Percentiles rank a stretch among this genome's conserved stretches.
phyloP scores from a whole-genome alignment of 768 basidiomycete genomes.

The Lentinus tigrinus region DNA sequence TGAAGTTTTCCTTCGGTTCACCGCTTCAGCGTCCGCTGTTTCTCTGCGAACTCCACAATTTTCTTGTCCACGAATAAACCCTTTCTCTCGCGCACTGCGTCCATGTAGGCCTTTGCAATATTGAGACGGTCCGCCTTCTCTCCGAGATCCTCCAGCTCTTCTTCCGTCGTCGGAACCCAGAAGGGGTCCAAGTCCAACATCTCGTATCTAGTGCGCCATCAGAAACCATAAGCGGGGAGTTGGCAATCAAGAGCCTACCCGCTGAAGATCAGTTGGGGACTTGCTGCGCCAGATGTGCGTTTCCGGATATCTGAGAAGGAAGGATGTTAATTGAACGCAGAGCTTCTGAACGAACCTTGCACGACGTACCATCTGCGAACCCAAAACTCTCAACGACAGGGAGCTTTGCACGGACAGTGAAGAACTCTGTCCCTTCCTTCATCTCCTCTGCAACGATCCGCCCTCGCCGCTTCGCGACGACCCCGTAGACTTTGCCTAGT shows the following conservation, averaged over 20 bases:
- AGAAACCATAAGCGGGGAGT: constrained; percentile 12
- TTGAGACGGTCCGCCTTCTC: constrained; percentile 94
- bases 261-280: constrained; percentile 94
- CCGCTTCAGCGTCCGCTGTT: constrained; percentile 82
- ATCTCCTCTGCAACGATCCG: constrained; percentile 95
- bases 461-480: constrained; percentile 88
- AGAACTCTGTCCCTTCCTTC: constrained; percentile 96
- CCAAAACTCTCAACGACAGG: constrained; percentile 98
- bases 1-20: constrained; percentile 18
- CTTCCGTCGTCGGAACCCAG: constrained; percentile 97
- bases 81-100: constrained; percentile 85
- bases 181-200: constrained; percentile 92
- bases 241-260: constrained; percentile 55
- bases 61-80: constrained; percentile 96
- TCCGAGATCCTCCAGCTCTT: constrained; percentile 94
- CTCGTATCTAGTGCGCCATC: constrained; percentile 63
- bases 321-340: neutral
- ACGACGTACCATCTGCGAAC: constrained; percentile 82
- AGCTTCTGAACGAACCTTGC: neutral
- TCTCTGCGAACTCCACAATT: constrained; percentile 94
- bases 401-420: constrained; percentile 85
- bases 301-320: constrained; percentile 80
- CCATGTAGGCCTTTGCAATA: constrained; percentile 92
- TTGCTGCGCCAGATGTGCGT: constrained; percentile 94
- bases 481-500: constrained; percentile 94